Base-by-base conservation (phyloP, 2,329 filamentous ascomycete species). In the Neonectria sp. region DNA sequence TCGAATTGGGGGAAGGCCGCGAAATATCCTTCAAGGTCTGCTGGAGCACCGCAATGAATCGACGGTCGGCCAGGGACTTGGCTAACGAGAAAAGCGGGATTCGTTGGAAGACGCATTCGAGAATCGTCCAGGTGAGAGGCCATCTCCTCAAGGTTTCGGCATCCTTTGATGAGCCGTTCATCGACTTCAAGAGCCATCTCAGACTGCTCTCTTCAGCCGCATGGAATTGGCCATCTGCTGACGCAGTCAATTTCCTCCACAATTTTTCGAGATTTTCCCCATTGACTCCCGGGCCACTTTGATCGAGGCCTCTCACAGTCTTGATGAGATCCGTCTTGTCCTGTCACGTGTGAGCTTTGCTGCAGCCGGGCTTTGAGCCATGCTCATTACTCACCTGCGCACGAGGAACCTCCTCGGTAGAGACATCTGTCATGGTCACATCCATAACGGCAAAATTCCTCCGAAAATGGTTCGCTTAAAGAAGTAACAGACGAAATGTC, bases 41-140 rank as follows among this genome's bases (percentile, higher is more conserved):
- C 73, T 91, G 89, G 48, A 97, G 78, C 11, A 94, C 87, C 1
- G 82, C 80, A 37, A 93, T 81, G 60, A 97, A 93, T 52, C 89
- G 87, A 63, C 91, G 86, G 65, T 95, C 91, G 25, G 89, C 90
- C 7, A 97, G 85, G 4, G 92, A 90, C 65, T 90, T 90, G 9
- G 93, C 92, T 27, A 93, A 84, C 12, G 89, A 91, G 52, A 92
- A 90, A 0, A 90, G 82, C 0, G 93, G 91, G 21, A 95, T 88
- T n/a, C 89, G 82, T 56, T 85, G 82, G 60, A 93, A 86, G 55
- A 92, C 83, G 65, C 86, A 86, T 51, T 84, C 83, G 27, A 95
- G 78, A 40, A 94, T 85, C 33, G 82, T 84, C 92, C 90, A 92
- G 11, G 88, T 84, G 59, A 87, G 77, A 53, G 88, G 86, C 72